Evolutionary conservation across 2,329 filamentous ascomycete species (phyloP).

Genomic region (Xylariales sp.): DNA sequence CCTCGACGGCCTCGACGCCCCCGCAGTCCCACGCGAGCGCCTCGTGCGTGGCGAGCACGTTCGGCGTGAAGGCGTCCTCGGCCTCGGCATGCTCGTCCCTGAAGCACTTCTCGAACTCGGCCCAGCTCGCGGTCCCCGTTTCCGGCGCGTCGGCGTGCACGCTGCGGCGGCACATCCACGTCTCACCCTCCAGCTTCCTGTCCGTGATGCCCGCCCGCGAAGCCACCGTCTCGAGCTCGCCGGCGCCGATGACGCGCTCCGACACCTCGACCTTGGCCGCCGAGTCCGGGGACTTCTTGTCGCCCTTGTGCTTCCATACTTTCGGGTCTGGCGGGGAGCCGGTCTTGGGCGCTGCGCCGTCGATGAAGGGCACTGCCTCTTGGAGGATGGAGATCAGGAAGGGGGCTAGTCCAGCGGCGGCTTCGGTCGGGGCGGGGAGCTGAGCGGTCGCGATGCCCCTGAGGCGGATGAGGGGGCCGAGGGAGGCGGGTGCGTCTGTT

Average conservation of each 20-base stretch:
- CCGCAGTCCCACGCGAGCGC: conserved; percentile 43
- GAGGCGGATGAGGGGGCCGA: conserved; percentile 48
- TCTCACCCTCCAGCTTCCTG: conserved; percentile 34
- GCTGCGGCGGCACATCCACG: conserved; percentile 61
- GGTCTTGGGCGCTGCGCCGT: conserved; percentile 42
- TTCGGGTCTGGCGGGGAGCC: conserved; percentile 28
- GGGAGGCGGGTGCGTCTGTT: neutral
- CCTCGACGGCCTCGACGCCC: conserved; percentile 33
- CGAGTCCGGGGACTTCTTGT: conserved; percentile 45
- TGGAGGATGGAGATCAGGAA: conserved; percentile 49
- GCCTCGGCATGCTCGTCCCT: conserved; percentile 52
- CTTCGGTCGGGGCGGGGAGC: conserved; percentile 38
- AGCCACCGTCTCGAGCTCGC: conserved; percentile 36
- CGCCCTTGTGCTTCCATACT: conserved; percentile 46
- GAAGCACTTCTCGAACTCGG: conserved; percentile 58
- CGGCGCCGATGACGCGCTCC: conserved; percentile 42
- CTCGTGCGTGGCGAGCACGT: conserved; percentile 43
- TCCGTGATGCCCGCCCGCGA: neutral
- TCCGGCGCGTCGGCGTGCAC: conserved; percentile 50
- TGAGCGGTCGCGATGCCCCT: conserved; percentile 45
- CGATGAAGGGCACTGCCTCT: conserved; percentile 58
- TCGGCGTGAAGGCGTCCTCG: conserved; percentile 55
- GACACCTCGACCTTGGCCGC: conserved; percentile 48
- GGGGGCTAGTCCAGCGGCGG: conserved; percentile 38
- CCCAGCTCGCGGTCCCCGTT: conserved; percentile 54